Conservation (phyloP, 352 stramenopile genomes). For the Blastocystis sp. region DNA sequence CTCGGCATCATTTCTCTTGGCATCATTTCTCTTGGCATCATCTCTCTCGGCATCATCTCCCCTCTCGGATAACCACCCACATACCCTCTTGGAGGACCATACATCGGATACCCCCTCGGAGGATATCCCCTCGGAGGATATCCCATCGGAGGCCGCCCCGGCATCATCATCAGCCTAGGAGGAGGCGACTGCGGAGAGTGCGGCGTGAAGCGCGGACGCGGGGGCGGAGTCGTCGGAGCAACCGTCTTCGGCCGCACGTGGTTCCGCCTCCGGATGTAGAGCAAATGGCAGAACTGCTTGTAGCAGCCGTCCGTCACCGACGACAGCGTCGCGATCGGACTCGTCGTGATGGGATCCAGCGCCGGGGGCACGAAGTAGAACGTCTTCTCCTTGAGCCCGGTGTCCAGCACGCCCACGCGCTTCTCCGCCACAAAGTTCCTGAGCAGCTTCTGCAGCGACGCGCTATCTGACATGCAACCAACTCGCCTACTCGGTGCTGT, state of each 20-base stretch:
- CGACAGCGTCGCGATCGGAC: slow-evolving; percentile 9
- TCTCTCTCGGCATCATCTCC: not conserved
- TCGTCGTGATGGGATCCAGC: slow-evolving; percentile 5
- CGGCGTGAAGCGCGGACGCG: not conserved
- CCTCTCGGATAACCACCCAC: not conserved
- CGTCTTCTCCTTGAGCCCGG: not conserved
- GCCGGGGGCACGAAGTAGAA: slow-evolving; percentile 25
- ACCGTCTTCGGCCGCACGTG: not conserved
- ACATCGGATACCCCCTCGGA: not conserved
- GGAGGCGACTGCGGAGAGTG: not conserved
- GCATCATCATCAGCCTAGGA: too few species aligned
- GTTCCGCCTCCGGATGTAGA: slow-evolving; percentile 9
- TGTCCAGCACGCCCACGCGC: slow-evolving; percentile 21
- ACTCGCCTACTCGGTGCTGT: not conserved
- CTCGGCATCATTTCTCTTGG: not conserved
- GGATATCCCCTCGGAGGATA: not conserved
- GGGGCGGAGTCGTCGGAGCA: not conserved
- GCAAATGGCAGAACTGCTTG: slow-evolving; percentile 25
- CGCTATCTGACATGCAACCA: not conserved
- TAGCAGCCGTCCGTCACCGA: slow-evolving; percentile 10
- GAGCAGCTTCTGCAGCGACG: not conserved
- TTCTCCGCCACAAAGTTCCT: slow-evolving; percentile 44
- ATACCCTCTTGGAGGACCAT: not conserved
- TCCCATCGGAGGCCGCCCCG: too few species aligned
- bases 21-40: not conserved